Percentiles rank a stretch among this genome's conserved stretches.
Evolutionary conservation across 306 rosid species (phyloP).

Genomic region (Inga leiocalycina): DNA sequence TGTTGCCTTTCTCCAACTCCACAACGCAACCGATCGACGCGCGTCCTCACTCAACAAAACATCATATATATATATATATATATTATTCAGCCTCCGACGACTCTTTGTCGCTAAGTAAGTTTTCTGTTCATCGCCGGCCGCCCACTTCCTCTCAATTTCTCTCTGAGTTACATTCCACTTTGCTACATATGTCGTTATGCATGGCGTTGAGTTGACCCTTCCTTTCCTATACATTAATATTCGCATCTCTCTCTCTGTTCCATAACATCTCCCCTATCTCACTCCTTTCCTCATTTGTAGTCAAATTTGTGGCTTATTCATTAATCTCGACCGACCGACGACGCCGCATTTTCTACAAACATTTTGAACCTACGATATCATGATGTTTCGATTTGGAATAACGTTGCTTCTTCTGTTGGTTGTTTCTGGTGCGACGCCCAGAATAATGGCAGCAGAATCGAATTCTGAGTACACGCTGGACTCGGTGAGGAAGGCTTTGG

Average conservation of each 20-base stretch:
- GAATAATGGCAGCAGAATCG: conserved; percentile 42
- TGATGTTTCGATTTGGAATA: conserved; percentile 20
- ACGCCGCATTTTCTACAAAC: neutral
- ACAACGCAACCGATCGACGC: neutral
- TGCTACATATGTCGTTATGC: neutral
- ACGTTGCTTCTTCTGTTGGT: conserved; percentile 40
- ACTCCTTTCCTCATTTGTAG: neutral
- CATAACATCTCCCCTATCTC: neutral
- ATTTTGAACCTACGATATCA: conserved; percentile 13
- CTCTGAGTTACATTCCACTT: neutral
- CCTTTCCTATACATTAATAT: neutral
- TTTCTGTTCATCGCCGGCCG: neutral
- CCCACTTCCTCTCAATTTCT: neutral
- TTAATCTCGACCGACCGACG: too few species aligned
- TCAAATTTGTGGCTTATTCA: too few species aligned
- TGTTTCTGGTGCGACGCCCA: neutral
- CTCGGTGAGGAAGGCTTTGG: conserved; percentile 62
- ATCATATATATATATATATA: neutral
- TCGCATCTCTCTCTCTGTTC: neutral
- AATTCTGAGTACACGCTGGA: conserved; percentile 50
- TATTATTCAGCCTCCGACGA: neutral
- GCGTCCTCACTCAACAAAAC: neutral
- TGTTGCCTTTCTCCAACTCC: neutral
- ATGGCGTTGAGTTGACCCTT: neutral
- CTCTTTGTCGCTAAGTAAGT: neutral